Percentiles rank a stretch among this genome's conserved stretches.
These are phyloP conservation scores for Fusarium setosum DNA, from an alignment of 2,329 filamentous ascomycete genomes.

Conservation along the genomic window DNA sequence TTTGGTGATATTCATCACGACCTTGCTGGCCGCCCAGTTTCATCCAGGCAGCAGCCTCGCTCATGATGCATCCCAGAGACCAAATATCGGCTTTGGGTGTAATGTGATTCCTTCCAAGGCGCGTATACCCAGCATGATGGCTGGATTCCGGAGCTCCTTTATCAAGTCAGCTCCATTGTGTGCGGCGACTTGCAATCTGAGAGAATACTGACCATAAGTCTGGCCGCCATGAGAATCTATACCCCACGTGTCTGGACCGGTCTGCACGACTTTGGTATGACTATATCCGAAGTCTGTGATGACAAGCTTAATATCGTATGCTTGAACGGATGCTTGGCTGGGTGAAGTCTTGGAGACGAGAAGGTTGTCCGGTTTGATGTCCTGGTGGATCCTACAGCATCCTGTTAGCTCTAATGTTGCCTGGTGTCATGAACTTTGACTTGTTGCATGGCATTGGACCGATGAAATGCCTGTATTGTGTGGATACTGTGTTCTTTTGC, in stretches of 20 bases:
- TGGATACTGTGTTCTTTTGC: too few relatives aligned
- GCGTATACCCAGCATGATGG: background rate
- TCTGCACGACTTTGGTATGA: background rate
- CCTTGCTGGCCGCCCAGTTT: background rate
- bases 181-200: accelerated
- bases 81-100: conserved; percentile 4
- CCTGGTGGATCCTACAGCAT: conserved; percentile 15
- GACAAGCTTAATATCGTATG: conserved; percentile 2
- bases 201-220: background rate
- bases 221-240: conserved; percentile 6
- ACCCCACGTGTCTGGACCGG: background rate
- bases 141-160: conserved; percentile 5
- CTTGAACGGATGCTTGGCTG: background rate
- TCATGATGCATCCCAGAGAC: conserved; percentile 10
- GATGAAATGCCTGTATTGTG: too few relatives aligned
- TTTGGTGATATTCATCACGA: background rate
- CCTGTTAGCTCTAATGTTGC: background rate
- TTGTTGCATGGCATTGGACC: too few relatives aligned
- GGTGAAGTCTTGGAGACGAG: background rate
- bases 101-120: background rate
- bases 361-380: conserved; percentile 25
- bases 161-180: background rate
- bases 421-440: background rate
- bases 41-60: conserved; percentile 6
- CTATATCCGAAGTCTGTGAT: conserved; percentile 19